phyloP scores from a whole-genome alignment of 1,284 basidiomycete genomes.

The Melampsora medusae region DNA sequence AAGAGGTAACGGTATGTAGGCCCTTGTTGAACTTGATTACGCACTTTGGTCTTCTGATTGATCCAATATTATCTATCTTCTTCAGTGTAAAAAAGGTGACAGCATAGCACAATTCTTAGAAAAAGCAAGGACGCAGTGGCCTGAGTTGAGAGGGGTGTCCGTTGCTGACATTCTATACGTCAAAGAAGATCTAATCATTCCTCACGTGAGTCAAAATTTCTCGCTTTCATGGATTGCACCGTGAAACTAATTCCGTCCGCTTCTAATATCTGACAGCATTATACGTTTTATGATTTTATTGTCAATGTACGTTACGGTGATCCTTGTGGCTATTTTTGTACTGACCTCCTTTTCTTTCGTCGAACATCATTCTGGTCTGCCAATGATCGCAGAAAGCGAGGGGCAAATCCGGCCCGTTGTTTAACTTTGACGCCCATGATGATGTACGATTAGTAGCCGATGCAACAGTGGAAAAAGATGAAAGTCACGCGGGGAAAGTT shows the following conservation, averaged over 20 bases:
- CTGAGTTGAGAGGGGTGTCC: slow-evolving; percentile 80
- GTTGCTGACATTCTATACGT: slow-evolving; percentile 99
- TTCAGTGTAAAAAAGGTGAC: slow-evolving; percentile 96
- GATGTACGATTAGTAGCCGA: slow-evolving; percentile 93
- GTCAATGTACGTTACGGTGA: slow-evolving; percentile 28
- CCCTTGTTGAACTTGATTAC: slow-evolving; percentile 9
- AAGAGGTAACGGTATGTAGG: slow-evolving; percentile 73
- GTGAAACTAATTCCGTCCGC: neutral
- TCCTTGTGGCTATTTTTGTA: slow-evolving; percentile 11
- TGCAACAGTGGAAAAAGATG: slow-evolving; percentile 93
- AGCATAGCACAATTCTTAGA: slow-evolving; percentile 82
- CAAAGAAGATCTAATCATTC: slow-evolving; percentile 94
- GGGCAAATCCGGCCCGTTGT: slow-evolving; percentile 94
- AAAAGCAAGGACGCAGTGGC: slow-evolving; percentile 86
- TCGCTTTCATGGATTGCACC: neutral
- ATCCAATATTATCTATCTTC: neutral
- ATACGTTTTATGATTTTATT: slow-evolving; percentile 47
- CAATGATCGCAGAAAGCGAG: slow-evolving; percentile 75
- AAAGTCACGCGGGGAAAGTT: slow-evolving; percentile 97
- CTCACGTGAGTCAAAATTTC: slow-evolving; percentile 65
- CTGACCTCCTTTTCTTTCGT: slow-evolving; percentile 4
- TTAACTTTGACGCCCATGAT: slow-evolving; percentile 99
- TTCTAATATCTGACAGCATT: slow-evolving; percentile 30
- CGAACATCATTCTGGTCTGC: neutral
- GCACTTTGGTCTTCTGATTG: slow-evolving; percentile 9